Base-by-base conservation (phyloP, 2,329 filamentous ascomycete genomes). In the Fusarium hostae region DNA sequence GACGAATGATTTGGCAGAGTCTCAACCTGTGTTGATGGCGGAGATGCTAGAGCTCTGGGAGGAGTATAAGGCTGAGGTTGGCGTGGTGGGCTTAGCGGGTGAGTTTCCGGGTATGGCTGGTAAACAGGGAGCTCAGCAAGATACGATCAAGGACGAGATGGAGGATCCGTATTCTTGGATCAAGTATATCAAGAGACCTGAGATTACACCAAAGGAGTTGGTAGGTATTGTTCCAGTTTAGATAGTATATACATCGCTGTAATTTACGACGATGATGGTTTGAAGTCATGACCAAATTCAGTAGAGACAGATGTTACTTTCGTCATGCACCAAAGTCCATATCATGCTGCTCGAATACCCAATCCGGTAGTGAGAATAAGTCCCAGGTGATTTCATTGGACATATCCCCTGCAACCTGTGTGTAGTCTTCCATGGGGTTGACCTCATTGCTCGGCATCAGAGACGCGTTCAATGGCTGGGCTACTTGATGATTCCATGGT, bases 1-100 rank as follows among this genome's bases (percentile, higher is more conserved):
- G 77, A 80, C 83, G 0, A 76, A 84, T 26, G 84, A 87, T 68
- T 71, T 86, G 12, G 76, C 81, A 0, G 80, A 82, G 12, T 35
- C 75, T 22, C 68, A 84, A 18, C 82, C 83, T 0, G 83, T 86
- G 56, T 79, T 82, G 8, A 66, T 89, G 10, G 15, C 26, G 3
- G 59, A 68, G 20, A 50, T 70, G 48, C 16, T 70, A 5, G 32
- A n/a, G 1, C n/a, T 68, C 2, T 65, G 64, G 67, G 67, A 68
- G 13, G 60, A 70, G 40, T 70, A 70, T 13, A 68, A 58, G 12
- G 44, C 37, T 11, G 67, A 70, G 3, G 67, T 70, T 1, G 64
- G 67, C 0, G 67, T 70, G 15, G 64, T 68, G 8, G 67, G 67
- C 0, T 12, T 70, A 32, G 63, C 54, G 5, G 63, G 59, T 1